phyloP scores from a whole-genome alignment of 768 basidiomycete species.

The Ramaria sp. region DNA sequence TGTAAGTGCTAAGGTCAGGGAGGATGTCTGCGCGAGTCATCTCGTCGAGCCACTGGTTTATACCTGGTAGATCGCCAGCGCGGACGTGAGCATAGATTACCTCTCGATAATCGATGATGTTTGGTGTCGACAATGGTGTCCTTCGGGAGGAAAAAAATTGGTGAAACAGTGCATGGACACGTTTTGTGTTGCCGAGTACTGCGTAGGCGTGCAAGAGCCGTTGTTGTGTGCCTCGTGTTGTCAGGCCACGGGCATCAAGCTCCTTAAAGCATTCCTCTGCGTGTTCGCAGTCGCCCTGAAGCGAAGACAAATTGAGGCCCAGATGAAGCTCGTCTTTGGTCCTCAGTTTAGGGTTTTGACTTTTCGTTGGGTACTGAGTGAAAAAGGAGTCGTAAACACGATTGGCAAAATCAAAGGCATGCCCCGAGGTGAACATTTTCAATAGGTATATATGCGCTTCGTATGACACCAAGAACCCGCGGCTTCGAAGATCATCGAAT shows the following conservation, averaged over 20 bases:
- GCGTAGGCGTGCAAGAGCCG: conserved; percentile 50
- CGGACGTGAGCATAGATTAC: conserved; percentile 46
- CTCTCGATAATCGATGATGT: conserved; percentile 40
- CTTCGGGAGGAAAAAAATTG: conserved; percentile 36
- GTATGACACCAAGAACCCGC: conserved; percentile 21
- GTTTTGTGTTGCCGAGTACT: conserved; percentile 28
- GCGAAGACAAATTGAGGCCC: conserved; percentile 45
- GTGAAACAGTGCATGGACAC: conserved; percentile 41
- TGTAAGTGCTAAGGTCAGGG: conserved; percentile 50
- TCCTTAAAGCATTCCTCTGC: conserved; percentile 34
- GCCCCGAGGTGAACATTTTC: conserved; percentile 31
- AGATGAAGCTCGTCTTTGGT: conserved; percentile 19
- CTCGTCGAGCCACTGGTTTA: conserved; percentile 43
- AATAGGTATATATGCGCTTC: conserved; percentile 27
- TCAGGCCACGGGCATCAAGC: conserved; percentile 23
- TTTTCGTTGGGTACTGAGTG: conserved; percentile 15
- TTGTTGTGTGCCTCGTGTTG: conserved; percentile 22
- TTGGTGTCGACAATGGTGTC: conserved; percentile 28
- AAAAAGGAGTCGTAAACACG: conserved; percentile 22
- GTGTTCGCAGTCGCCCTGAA: conserved; percentile 36
- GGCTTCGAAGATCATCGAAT: conserved; percentile 26
- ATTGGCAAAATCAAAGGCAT: conserved; percentile 33
- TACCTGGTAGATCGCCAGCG: conserved; percentile 33
- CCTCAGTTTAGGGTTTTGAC: conserved; percentile 11
- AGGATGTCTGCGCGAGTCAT: conserved; percentile 38